Conservation (phyloP, 352 stramenopile genomes). For the Phytophthora sp. region DNA sequence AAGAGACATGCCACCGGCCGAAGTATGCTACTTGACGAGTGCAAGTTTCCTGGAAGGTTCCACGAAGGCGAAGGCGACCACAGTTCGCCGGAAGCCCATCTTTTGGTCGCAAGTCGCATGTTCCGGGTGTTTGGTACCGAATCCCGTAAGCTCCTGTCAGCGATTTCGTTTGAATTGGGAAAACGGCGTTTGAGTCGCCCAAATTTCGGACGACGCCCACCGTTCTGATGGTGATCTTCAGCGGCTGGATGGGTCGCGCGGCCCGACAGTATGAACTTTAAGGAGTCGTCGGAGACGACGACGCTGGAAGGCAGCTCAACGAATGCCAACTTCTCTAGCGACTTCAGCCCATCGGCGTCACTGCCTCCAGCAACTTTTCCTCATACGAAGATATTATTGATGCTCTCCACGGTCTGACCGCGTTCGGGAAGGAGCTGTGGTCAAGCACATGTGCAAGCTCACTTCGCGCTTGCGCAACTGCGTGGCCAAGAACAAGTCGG, state of each 20-base stretch:
- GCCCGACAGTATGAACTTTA: slow-evolving; percentile 14
- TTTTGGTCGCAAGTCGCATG: slow-evolving; percentile 13
- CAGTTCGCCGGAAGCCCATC: too few relatives aligned
- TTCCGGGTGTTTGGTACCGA: neutral
- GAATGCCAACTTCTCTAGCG: slow-evolving; percentile 24
- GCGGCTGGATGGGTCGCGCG: slow-evolving; percentile 4
- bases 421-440: slow-evolving; percentile 13
- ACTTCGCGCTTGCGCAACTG: slow-evolving; percentile 7
- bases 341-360: slow-evolving; percentile 9
- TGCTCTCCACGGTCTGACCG: slow-evolving; percentile 4
- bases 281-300: slow-evolving; percentile 5
- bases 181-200: slow-evolving; percentile 5
- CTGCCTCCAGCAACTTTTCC: neutral
- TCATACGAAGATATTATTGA: slow-evolving; percentile 22
- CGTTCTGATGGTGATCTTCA: slow-evolving; percentile 25
- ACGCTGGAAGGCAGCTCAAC: slow-evolving; percentile 11
- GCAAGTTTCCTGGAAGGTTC: too few relatives aligned
- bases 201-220: neutral
- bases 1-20: too few relatives aligned
- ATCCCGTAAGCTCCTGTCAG: slow-evolving; percentile 13
- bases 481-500: slow-evolving; percentile 14
- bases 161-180: slow-evolving; percentile 19
- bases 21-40: too few relatives aligned
- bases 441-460: slow-evolving; percentile 17
- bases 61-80: too few relatives aligned